phyloP scores from a whole-genome alignment of 108 stramenopile genomes.

The Stephanodiscus minutulus region DNA sequence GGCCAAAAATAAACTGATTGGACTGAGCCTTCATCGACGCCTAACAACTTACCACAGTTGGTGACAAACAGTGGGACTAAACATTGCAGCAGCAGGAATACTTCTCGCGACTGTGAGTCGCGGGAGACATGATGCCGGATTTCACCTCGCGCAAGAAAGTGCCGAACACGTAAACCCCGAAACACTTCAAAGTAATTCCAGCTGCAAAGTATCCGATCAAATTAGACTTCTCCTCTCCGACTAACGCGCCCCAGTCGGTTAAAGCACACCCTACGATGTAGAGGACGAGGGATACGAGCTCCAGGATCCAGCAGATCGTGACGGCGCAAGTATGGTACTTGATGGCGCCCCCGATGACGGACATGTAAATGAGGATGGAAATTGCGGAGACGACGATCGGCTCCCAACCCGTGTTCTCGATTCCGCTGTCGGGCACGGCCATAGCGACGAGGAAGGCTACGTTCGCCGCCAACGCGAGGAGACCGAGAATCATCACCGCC shows the following conservation, averaged over 20 bases:
- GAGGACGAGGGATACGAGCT: neutral
- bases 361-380: constrained; percentile 16
- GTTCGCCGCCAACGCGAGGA: neutral
- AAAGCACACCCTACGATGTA: neutral
- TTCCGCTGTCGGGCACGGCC: neutral
- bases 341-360: constrained; percentile 17
- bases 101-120: constrained; percentile 11
- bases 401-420: neutral
- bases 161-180: constrained; percentile 1
- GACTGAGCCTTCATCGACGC: too few relatives aligned
- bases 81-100: constrained; percentile 34
- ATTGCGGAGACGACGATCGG: neutral
- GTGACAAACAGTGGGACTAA: neutral
- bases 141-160: constrained; percentile 16
- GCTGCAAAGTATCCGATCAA: neutral
- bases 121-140: constrained; percentile 9
- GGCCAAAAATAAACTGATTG: too few relatives aligned
- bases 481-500: constrained; percentile 4
- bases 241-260: neutral
- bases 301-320: constrained; percentile 5
- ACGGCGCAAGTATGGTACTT: constrained; percentile 16
- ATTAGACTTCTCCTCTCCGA: neutral
- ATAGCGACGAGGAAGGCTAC: constrained; percentile 1
- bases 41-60: too few relatives aligned
- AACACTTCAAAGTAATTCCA: neutral